Evolutionary conservation across 495 filamentous ascomycete species (phyloP).

Genomic region (Aspergillus olivimuriae): DNA sequence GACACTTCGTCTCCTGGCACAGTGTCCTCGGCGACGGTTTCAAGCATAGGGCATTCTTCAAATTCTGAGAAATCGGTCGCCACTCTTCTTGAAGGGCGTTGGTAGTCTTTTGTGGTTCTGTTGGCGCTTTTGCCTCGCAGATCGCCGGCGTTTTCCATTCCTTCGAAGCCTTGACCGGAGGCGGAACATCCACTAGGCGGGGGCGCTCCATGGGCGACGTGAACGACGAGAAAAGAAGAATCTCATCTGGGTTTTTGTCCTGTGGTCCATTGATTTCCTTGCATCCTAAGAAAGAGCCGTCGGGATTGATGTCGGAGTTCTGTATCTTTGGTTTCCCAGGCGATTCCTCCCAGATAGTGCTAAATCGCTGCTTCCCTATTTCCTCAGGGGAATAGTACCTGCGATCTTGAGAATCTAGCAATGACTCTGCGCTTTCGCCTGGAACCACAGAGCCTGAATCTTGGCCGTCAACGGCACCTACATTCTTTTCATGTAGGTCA

Average conservation of each 20-base stretch:
- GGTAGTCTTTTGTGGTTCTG: slow-evolving; percentile 21
- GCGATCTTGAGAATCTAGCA: slow-evolving; percentile 2
- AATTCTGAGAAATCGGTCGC: slow-evolving; percentile 34
- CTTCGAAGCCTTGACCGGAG: slow-evolving; percentile 21
- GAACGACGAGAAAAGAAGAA: slow-evolving; percentile 35
- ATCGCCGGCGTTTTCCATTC: slow-evolving; percentile 13
- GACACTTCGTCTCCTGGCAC: slow-evolving; percentile 25
- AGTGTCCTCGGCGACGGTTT: slow-evolving; percentile 27
- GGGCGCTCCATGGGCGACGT: slow-evolving; percentile 25
- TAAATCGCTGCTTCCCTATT: slow-evolving; percentile 33
- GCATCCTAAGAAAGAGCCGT: slow-evolving; percentile 45
- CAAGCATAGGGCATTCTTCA: slow-evolving; percentile 39
- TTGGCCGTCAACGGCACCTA: slow-evolving; percentile 13
- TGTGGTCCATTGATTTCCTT: slow-evolving; percentile 34
- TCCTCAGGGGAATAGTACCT: slow-evolving; percentile 41
- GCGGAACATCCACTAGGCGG: slow-evolving; percentile 19
- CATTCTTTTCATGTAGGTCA: slow-evolving; percentile 7
- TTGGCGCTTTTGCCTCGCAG: slow-evolving; percentile 6
- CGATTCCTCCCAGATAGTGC: slow-evolving; percentile 35
- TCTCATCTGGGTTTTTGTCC: slow-evolving; percentile 37
- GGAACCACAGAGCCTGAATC: slow-evolving; percentile 13
- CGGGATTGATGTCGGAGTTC: slow-evolving; percentile 15
- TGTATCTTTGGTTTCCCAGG: slow-evolving; percentile 22
- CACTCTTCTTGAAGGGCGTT: slow-evolving; percentile 24
- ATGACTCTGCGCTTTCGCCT: slow-evolving; percentile 5